phyloP scores from a whole-genome alignment of 1,284 basidiomycete genomes.

The Flammula alnicola region DNA sequence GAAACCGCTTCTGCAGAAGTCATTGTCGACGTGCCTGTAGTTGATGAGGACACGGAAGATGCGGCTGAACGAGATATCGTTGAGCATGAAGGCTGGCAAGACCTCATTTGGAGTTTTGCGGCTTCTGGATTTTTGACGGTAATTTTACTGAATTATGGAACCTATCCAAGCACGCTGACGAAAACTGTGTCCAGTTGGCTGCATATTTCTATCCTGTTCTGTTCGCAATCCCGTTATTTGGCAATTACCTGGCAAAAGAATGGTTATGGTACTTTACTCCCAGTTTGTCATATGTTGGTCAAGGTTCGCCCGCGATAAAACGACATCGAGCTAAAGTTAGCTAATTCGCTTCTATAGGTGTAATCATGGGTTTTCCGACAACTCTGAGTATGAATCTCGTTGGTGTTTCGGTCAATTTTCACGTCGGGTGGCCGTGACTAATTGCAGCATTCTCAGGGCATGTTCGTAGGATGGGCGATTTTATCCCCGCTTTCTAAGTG shows the following conservation, averaged over 20 bases:
- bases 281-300: slow-evolving; percentile 89
- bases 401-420: slow-evolving; percentile 25
- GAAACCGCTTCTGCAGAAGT: slow-evolving; percentile 18
- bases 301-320: slow-evolving; percentile 54
- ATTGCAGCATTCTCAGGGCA: slow-evolving; percentile 58
- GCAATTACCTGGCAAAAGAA: slow-evolving; percentile 80
- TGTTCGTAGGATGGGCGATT: slow-evolving; percentile 95
- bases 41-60: slow-evolving; percentile 29
- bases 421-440: neutral
- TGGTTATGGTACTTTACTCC: slow-evolving; percentile 98
- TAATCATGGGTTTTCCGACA: slow-evolving; percentile 98
- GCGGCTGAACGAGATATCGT: slow-evolving; percentile 44
- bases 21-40: slow-evolving; percentile 14
- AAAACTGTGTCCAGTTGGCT: slow-evolving; percentile 52
- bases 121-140: slow-evolving; percentile 77
- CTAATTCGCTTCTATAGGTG: slow-evolving; percentile 64
- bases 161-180: neutral
- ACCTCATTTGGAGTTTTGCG: slow-evolving; percentile 76
- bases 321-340: slow-evolving; percentile 4
- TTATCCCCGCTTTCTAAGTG: slow-evolving; percentile 86
- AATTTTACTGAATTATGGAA: slow-evolving; percentile 31
- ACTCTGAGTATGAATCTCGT: slow-evolving; percentile 92
- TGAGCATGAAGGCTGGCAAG: slow-evolving; percentile 71
- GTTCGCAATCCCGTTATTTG: slow-evolving; percentile 92
- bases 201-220: slow-evolving; percentile 89